Evolutionary conservation across 495 filamentous ascomycete genomes (phyloP).

Genomic region (Astrothelium subdiscretum): DNA sequence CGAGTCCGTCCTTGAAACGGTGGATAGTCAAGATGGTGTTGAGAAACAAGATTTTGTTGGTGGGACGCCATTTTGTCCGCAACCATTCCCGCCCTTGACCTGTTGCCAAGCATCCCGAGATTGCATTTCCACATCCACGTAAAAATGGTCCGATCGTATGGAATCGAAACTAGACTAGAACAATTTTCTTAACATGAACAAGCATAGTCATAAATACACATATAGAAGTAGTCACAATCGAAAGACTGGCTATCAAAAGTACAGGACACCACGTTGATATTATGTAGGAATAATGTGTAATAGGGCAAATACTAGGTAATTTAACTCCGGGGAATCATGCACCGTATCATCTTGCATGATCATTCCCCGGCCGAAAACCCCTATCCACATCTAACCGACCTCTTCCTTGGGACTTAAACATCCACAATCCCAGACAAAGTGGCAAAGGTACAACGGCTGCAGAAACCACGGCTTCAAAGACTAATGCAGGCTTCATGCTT

Average conservation of each 20-base stretch:
- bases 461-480: constrained; percentile 66
- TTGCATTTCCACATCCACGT: no score
- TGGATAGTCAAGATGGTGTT: not conserved
- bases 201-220: no score
- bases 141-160: no score
- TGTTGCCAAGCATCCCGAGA: not conserved
- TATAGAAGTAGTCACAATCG: no score
- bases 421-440: constrained; percentile 49
- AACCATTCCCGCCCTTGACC: not conserved
- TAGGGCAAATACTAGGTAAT: no score
- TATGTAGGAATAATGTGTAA: no score
- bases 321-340: not conserved
- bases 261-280: no score
- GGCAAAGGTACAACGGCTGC: constrained; percentile 54
- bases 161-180: no score
- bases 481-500: constrained; percentile 62
- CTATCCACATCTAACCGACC: not conserved
- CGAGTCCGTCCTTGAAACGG: no score
- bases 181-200: no score
- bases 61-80: not conserved
- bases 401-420: not conserved
- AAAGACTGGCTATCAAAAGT: no score
- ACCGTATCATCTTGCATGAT: not conserved
- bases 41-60: not conserved
- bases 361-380: not conserved